Evolutionary conservation across 2,329 filamentous ascomycete species (phyloP).

Genomic region (Cladorrhinum sp.): DNA sequence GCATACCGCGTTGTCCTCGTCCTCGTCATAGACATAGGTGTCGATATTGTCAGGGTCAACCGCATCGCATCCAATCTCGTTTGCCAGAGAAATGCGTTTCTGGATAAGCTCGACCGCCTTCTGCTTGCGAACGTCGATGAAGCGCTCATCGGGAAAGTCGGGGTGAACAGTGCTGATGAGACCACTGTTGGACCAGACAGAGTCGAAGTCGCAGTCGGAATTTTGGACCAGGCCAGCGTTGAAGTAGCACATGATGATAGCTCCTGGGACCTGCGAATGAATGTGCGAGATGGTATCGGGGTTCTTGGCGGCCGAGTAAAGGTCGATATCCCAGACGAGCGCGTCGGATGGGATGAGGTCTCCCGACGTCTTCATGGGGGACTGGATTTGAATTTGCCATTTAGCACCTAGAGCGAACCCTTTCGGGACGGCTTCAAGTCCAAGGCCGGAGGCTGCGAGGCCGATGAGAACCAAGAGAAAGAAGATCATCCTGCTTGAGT

Average conservation of each 20-base stretch:
- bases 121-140: constrained; percentile 21
- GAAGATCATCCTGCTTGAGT: neutral
- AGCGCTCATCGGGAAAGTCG: constrained; percentile 15
- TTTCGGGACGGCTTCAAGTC: neutral
- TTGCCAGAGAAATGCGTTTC: constrained; percentile 14
- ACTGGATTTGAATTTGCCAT: constrained; percentile 20
- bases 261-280: constrained; percentile 8
- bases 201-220: constrained; percentile 20
- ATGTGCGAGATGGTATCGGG: constrained; percentile 10
- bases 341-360: constrained; percentile 12
- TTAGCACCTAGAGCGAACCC: constrained; percentile 6
- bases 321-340: constrained; percentile 20
- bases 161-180: constrained; percentile 16
- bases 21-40: constrained; percentile 12
- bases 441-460: neutral
- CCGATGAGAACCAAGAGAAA: neutral
- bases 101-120: constrained; percentile 16
- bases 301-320: constrained; percentile 15
- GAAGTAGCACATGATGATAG: constrained; percentile 21
- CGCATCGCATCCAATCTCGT: constrained; percentile 18
- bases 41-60: constrained; percentile 24
- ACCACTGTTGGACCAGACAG: constrained; percentile 12
- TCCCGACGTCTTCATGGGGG: constrained; percentile 5
- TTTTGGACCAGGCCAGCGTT: constrained; percentile 21
- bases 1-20: constrained; percentile 9